Evolutionary conservation across 176 grass and related monocot species (phyloP).

Genomic region (Cenchrus purpureus): DNA sequence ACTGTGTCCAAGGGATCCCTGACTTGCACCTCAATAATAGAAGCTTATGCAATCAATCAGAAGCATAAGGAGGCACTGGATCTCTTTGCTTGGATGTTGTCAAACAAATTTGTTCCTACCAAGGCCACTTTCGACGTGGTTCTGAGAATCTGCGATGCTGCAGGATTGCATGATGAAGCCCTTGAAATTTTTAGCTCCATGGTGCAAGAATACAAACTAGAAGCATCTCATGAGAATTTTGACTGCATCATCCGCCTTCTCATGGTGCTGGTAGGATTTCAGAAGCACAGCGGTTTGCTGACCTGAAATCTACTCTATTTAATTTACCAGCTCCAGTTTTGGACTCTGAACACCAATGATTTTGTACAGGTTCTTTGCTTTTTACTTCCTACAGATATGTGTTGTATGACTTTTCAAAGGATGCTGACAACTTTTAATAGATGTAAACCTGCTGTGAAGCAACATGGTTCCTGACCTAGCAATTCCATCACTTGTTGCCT

Average conservation of each 20-base stretch:
- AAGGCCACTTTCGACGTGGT: slow-evolving; percentile 69
- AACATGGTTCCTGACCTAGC: slow-evolving; percentile 9
- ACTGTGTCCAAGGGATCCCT: slow-evolving; percentile 68
- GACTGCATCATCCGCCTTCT: slow-evolving; percentile 75
- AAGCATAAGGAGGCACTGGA: slow-evolving; percentile 65
- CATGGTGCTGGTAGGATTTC: slow-evolving; percentile 47
- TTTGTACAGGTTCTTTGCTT: slow-evolving; percentile 39
- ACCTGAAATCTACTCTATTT: slow-evolving; percentile 65
- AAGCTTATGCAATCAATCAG: slow-evolving; percentile 70
- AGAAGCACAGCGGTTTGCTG: slow-evolving; percentile 75
- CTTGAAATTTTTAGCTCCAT: slow-evolving; percentile 69
- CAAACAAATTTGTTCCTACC: slow-evolving; percentile 72
- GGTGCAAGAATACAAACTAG: slow-evolving; percentile 71
- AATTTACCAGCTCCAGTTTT: slow-evolving; percentile 33
- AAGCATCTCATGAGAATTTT: slow-evolving; percentile 80
- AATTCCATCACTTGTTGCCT: neutral
- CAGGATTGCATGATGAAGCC: slow-evolving; percentile 58
- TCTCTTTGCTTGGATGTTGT: slow-evolving; percentile 78
- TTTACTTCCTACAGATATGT: neutral
- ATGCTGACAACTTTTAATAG: slow-evolving; percentile 14
- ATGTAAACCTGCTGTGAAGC: neutral
- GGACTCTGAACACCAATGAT: slow-evolving; percentile 32
- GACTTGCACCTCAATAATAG: slow-evolving; percentile 83
- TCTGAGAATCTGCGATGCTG: slow-evolving; percentile 63
- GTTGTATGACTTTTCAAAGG: slow-evolving; percentile 12